These are phyloP conservation scores for Aspergillus persii DNA, from an alignment of 2,329 filamentous ascomycete genomes.

Conservation along the genomic window DNA sequence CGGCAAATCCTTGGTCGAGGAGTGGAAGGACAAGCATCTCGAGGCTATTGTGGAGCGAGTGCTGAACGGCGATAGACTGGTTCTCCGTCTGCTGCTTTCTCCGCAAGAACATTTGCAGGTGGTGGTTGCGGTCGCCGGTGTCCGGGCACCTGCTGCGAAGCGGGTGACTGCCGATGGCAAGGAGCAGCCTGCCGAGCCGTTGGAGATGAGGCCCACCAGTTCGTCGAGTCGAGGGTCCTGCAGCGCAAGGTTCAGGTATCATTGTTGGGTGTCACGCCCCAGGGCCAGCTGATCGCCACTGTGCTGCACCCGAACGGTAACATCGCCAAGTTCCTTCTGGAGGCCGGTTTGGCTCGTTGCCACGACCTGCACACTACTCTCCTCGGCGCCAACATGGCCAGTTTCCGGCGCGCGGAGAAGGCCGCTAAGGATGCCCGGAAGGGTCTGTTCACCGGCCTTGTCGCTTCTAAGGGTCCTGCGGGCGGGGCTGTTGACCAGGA, in stretches of 20 bases:
- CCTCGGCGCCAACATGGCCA: slow-evolving; percentile 83
- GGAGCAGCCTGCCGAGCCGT: slow-evolving; percentile 81
- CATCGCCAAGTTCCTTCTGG: slow-evolving; percentile 86
- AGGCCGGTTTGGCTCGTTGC: slow-evolving; percentile 86
- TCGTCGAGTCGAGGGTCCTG: slow-evolving; percentile 80
- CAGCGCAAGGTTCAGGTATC: slow-evolving; percentile 82
- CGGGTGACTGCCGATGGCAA: slow-evolving; percentile 76
- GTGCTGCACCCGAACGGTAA: slow-evolving; percentile 87
- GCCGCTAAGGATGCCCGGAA: slow-evolving; percentile 72
- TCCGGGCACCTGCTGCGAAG: slow-evolving; percentile 86
- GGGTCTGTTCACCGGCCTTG: slow-evolving; percentile 78
- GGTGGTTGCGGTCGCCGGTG: slow-evolving; percentile 82
- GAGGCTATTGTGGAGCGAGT: slow-evolving; percentile 89
- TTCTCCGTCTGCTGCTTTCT: slow-evolving; percentile 75
- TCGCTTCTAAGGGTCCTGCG: slow-evolving; percentile 60
- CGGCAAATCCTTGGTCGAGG: slow-evolving; percentile 70
- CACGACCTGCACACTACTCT: slow-evolving; percentile 94
- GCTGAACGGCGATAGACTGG: slow-evolving; percentile 83
- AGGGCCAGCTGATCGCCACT: slow-evolving; percentile 85
- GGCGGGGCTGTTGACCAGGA: slow-evolving; percentile 66
- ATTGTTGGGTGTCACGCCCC: slow-evolving; percentile 81
- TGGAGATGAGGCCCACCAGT: slow-evolving; percentile 83
- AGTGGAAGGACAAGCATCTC: slow-evolving; percentile 81
- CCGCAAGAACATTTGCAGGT: slow-evolving; percentile 85
- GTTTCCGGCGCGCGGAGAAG: slow-evolving; percentile 82